Percentiles rank a stretch among this genome's conserved stretches.
These are phyloP conservation scores for Penicillium fimorum DNA, from an alignment of 495 filamentous ascomycete genomes.

Conservation along the genomic window DNA sequence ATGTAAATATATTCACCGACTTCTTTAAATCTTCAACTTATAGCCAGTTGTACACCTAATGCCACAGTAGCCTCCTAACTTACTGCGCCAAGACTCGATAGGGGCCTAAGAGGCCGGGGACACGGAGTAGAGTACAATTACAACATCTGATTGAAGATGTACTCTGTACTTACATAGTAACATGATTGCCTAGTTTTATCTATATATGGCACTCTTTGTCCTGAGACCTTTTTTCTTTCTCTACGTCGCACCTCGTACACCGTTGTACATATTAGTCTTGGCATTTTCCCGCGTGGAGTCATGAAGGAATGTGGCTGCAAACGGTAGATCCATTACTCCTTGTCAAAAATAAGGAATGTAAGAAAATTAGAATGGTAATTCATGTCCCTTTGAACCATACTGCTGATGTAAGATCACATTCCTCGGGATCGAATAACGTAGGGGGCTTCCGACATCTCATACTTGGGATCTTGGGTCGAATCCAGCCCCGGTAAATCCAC, in stretches of 20 bases:
- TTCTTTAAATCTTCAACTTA: neutral
- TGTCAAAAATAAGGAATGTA: conserved; percentile 1
- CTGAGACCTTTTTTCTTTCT: neutral
- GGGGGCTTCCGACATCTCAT: conserved; percentile 4
- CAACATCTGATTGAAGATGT: conserved; percentile 9
- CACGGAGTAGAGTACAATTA: neutral
- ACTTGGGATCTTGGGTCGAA: neutral
- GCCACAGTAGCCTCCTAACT: conserved; percentile 8
- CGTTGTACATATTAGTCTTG: conserved; percentile 10
- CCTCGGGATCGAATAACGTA: conserved; percentile 8
- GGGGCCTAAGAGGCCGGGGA: conserved; percentile 2
- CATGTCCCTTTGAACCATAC: neutral
- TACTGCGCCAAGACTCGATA: conserved; percentile 9
- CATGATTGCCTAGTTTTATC: neutral
- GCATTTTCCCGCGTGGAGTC: conserved; percentile 21
- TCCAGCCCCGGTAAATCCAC: conserved; percentile 3
- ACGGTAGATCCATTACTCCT: conserved; percentile 8
- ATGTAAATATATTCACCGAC: conserved; percentile 1
- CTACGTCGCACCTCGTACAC: neutral
- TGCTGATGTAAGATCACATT: conserved; percentile 13
- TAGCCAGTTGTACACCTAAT: neutral
- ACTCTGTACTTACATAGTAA: neutral
- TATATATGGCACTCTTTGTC: neutral
- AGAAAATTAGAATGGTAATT: neutral
- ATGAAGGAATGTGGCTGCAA: conserved; percentile 14